Evolutionary conservation across 306 rosid genomes (phyloP).

Genomic region (Castanea sativa): DNA sequence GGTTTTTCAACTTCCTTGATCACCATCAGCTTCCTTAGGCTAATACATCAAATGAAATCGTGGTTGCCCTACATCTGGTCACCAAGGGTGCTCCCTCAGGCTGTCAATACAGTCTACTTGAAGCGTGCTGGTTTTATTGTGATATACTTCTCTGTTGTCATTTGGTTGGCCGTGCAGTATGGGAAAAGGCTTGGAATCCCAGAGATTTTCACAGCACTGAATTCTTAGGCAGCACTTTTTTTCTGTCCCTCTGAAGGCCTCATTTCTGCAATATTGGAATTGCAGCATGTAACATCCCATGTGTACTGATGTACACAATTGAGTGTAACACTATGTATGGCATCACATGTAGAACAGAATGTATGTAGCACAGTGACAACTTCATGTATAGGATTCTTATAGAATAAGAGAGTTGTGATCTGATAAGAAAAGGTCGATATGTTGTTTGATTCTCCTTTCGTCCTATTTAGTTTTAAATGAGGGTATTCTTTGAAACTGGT

Average conservation of each 20-base stretch:
- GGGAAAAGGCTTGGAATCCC: constrained; percentile 61
- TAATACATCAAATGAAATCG: constrained; percentile 46
- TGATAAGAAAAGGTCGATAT: background rate
- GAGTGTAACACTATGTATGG: background rate
- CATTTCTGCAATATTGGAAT: constrained; percentile 18
- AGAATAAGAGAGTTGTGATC: background rate
- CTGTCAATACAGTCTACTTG: constrained; percentile 25
- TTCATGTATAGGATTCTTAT: background rate
- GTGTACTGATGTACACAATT: constrained; percentile 2
- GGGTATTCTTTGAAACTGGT: too few species aligned
- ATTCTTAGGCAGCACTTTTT: constrained; percentile 33
- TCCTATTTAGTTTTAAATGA: too few species aligned
- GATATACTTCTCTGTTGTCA: constrained; percentile 56
- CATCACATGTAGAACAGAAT: background rate
- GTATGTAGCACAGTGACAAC: background rate
- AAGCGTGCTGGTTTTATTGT: constrained; percentile 54
- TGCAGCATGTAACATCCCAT: constrained; percentile 9
- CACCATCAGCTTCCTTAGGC: constrained; percentile 45
- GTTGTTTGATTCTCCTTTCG: too few species aligned
- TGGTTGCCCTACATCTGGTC: constrained; percentile 30
- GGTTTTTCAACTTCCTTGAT: constrained; percentile 75
- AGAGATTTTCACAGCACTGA: constrained; percentile 43
- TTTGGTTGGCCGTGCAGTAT: constrained; percentile 63
- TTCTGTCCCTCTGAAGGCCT: background rate
- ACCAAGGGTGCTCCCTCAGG: constrained; percentile 25